Base-by-base conservation (phyloP, 352 stramenopile species). In the Globisporangium cylindrosporum region DNA sequence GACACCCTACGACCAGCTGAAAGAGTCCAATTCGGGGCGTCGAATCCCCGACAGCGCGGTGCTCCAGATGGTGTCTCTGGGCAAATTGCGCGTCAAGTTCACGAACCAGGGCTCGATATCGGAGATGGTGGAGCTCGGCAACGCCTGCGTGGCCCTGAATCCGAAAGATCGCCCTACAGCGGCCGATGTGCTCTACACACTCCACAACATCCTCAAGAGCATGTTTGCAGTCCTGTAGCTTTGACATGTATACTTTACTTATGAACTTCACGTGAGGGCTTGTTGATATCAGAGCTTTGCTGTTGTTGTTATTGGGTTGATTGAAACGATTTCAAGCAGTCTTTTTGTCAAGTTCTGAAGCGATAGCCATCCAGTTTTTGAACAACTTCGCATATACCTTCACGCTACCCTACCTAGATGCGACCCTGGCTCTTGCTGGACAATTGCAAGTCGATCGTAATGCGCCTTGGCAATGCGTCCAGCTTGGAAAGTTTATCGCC, bases 1-100 rank as follows among this genome's bases (percentile, higher is more conserved):
- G 20, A 22, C 32, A 0, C 49, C 49, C 9, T 56, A 56, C 48
- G 48, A 8, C 46, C 83, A 84, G 62, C 71, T 86, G 46, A 54
- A 54, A 14, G 46, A 54, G 46, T 27, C 20, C 20, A 4, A 27
- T 3, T 25, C 46, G 5, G 46, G 46, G 8, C 46, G 46, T 14
- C 18, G 46, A 3, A 6, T 54, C 1, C 46, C 46, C 46, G 46
- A 54, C 46, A 54, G 46, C 4, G 46, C 46, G 1, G 46, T 54
- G 46, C 20, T 54, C 46, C 46, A 54, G 46, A 54, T 54, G 46
- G 46, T 54, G 5, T 54, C 46, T 2, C 20, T 27, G 22, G 49
- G 49, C 6, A 29, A 32, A 29, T 10, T 38, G 34, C 34, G 27
- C 27, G 51, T 57, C 24, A 57, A 57, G 51, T 57, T 57, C 51